Conservation (phyloP, 805 yeast species). For the Ogataea paraovalis region DNA sequence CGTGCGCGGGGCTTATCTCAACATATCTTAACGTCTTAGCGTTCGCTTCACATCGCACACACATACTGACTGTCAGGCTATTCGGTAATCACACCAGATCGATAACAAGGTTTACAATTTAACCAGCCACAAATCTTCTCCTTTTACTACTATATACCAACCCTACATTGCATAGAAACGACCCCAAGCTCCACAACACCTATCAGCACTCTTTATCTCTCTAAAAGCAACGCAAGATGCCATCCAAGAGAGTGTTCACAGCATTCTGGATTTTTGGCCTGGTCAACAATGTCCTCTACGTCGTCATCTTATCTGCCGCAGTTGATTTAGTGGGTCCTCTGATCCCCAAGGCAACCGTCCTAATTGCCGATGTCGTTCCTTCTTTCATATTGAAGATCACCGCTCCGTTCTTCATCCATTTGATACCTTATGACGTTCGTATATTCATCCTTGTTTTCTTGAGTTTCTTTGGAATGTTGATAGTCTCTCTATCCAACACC, state of each 20-base stretch:
- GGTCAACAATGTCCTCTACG: conserved; percentile 83
- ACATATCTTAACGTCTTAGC: too few relatives aligned
- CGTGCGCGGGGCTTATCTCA: too few relatives aligned
- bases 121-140: too few relatives aligned
- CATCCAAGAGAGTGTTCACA: conserved; percentile 31
- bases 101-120: too few relatives aligned
- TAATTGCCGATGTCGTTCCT: conserved; percentile 85
- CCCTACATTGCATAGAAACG: too few relatives aligned
- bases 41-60: too few relatives aligned
- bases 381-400: conserved; percentile 64
- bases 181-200: too few relatives aligned
- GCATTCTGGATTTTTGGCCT: conserved; percentile 84
- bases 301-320: conserved; percentile 88
- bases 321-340: conserved; percentile 81
- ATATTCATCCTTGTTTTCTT: conserved; percentile 50
- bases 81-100: too few relatives aligned
- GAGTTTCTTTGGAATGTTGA: conserved; percentile 71
- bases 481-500: conserved; percentile 45
- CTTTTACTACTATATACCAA: too few relatives aligned
- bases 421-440: conserved; percentile 54
- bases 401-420: conserved; percentile 79
- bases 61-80: too few relatives aligned
- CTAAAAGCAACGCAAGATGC: too few relatives aligned
- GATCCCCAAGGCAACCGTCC: conserved; percentile 80
- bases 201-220: too few relatives aligned